Evolutionary conservation across 306 rosid genomes (phyloP).

Genomic region (Quercus rubra): DNA sequence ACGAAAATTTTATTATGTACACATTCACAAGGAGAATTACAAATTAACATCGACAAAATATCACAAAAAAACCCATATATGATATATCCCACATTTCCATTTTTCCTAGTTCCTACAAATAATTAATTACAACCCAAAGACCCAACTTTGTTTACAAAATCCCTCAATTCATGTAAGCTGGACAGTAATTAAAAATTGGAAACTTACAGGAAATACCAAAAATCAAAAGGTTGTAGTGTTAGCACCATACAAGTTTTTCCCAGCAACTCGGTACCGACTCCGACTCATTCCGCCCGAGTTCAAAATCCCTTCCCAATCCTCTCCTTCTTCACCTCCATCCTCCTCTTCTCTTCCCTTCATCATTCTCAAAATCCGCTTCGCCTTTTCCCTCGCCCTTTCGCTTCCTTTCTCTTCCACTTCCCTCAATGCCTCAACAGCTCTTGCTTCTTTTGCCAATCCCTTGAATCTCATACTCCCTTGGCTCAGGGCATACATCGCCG

Average conservation of each 20-base stretch:
- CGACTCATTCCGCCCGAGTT: conserved; percentile 33
- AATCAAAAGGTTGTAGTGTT: conserved; percentile 56
- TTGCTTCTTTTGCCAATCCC: conserved; percentile 82
- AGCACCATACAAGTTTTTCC: conserved; percentile 34
- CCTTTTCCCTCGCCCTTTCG: conserved; percentile 80
- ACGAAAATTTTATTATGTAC: not conserved
- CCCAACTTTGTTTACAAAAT: not conserved
- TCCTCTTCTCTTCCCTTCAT: conserved; percentile 53
- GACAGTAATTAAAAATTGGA: conserved; percentile 6
- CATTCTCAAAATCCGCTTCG: conserved; percentile 59
- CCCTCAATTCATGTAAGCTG: not conserved
- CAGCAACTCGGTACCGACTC: conserved; percentile 36
- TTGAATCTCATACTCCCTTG: conserved; percentile 79
- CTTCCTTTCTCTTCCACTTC: conserved; percentile 73
- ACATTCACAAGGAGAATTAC: not conserved
- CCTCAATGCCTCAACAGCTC: conserved; percentile 68
- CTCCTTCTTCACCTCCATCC: conserved; percentile 25
- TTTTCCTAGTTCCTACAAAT: too few species aligned
- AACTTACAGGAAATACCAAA: not conserved
- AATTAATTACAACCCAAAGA: not conserved
- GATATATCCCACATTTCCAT: not conserved
- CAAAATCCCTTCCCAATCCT: conserved; percentile 15
- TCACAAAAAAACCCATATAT: not conserved
- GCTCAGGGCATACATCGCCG: conserved; percentile 68
- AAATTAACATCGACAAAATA: not conserved